A percentile compares a stretch with the other conserved stretches of the same genome.
These are phyloP conservation scores for Malus fusca DNA, from an alignment of 306 rosid species.

Conservation along the genomic window DNA sequence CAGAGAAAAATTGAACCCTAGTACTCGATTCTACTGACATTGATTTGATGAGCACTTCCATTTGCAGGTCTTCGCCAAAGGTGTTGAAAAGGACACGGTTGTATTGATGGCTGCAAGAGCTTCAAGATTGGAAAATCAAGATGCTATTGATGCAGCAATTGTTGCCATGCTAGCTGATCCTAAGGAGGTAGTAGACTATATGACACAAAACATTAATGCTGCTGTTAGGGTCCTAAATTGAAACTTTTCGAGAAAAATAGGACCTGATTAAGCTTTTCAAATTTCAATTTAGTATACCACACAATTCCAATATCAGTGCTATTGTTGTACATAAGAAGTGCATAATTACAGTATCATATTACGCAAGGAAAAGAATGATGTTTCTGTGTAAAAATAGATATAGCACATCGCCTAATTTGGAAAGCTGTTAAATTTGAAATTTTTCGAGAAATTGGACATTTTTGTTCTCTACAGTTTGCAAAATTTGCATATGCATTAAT, in stretches of 20 bases:
- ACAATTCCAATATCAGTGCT: neutral
- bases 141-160: constrained; percentile 20
- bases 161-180: constrained; percentile 16
- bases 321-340: too few relatives aligned
- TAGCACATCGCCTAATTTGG: too few relatives aligned
- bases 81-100: constrained; percentile 8
- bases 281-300: neutral
- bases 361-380: too few relatives aligned
- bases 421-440: too few relatives aligned
- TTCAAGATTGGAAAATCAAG: constrained; percentile 19
- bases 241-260: neutral
- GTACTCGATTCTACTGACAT: neutral
- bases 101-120: constrained; percentile 20
- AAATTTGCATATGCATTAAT: neutral
- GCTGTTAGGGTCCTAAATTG: neutral
- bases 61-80: constrained; percentile 12
- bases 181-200: constrained; percentile 6
- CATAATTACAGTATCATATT: too few relatives aligned
- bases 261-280: neutral
- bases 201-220: neutral
- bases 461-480: too few relatives aligned
- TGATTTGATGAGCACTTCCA: neutral
- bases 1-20: neutral
- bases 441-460: neutral
- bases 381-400: too few relatives aligned